Base-by-base conservation (phyloP, 2,329 filamentous ascomycete species). In the Curvularia sp. region DNA sequence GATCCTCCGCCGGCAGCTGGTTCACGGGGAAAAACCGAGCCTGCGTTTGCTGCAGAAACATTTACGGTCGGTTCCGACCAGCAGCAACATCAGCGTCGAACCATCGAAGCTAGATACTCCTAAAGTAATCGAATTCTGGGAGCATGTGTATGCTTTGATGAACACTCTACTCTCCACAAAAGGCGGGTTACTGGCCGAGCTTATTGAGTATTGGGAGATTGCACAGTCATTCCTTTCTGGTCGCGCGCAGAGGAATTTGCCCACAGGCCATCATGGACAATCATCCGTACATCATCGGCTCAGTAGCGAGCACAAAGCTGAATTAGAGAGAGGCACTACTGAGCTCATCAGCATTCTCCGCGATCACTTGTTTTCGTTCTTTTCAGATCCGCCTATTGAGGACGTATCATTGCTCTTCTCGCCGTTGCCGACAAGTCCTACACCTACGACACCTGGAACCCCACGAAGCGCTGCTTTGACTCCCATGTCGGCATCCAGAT, bases 131-230 rank as follows among this genome's bases (percentile, higher is more conserved):
- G 93, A 97, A 66, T 85, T 98, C 60, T 99, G 95, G 95, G 93
- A 97, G 70, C 92, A 93, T 74, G 88, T 96, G 63, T 82, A 92
- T 58, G 81, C 85, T 0, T 95, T 92, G 62, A 76, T 98, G 60
- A 88, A 81, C 9, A 86, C 85, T 42, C 83, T 99, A 39, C 81
- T 99, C 0, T 93, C 92, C 0, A 79, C 83, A 5, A 81, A 88
- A 6, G 88, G 89, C 62, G 95, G 95, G 4, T 84, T 98, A 15
- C 81, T 99, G 5, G 93, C 92, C 0, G 95, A 99, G 75, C 86
- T 98, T 1, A 79, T 96, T 18, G 93, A 96, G 63, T 98, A 97
- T 76, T 97, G 94, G 92, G 91, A 96, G 65, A 95, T 89, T 13
- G 89, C 93, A 0, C 89, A 96, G 69, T 90, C 91, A 0, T 99